Base-by-base conservation (phyloP, 441 rosid genomes). In the Erysimum cheiri region DNA sequence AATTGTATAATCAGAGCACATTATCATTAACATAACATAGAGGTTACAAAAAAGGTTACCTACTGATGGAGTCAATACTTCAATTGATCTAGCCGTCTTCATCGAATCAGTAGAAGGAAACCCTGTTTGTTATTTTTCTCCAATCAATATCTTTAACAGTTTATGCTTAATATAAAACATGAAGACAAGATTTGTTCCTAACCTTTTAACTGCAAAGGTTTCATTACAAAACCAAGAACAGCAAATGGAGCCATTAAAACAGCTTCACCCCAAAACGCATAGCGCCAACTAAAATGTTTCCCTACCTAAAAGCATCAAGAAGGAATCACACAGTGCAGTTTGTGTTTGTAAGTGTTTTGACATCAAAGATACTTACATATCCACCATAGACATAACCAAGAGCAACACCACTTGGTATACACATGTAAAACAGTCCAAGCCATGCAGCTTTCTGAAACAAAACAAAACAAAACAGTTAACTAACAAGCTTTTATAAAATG, bases 361-460 rank as follows among this genome's bases (percentile, higher is more conserved):
- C 9, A 46, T 8, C 22, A 48, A n/a, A n/a, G 13, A 39, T 47
- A 47, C 59, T 59, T 62, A 72, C 76, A 10, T 17, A 50, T 80
- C 95, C 93, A 37, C 97, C 98, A 67, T 91, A 91, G 24, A 93
- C 84, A 74, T 91, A 93, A 67, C 98, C 98, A 19, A 90, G 31
- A n/a, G 98, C 98, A 76, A 85, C 88, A 69, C 97, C 98, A 70
- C 88, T 80, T 48, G 97, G 96, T 80, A 91, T 91, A 72, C 96
- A 93, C 98, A 91, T 93, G 85, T 89, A 93, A 83, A 93, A 93
- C 78, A 90, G 75, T 53, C 82, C 87, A 60, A 93, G 89, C 98
- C 98, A 91, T 9, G 79, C 88, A 28, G 91, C 84, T 91, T 89
- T 91, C 97, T 93, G 89, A n/a, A n/a, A n/a, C n/a, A n/a, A 36